Conservation (phyloP, 176 grass and related monocot genomes). For the Carex littledalei region DNA sequence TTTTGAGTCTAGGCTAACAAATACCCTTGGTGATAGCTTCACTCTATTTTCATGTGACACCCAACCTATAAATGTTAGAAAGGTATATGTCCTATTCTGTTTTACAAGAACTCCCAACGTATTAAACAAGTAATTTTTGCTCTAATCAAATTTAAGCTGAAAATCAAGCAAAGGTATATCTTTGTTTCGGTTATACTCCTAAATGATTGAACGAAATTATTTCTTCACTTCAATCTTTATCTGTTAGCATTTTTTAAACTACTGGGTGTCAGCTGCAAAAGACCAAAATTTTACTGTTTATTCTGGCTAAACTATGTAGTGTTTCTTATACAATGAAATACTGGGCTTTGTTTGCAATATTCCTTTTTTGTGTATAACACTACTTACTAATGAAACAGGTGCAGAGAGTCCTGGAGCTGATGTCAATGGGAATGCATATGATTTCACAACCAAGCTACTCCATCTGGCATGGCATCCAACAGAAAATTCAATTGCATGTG, state of each 20-base stretch:
- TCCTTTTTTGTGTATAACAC: not conserved
- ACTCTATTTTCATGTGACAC: not conserved
- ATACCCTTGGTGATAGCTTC: not conserved
- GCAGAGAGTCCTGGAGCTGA: conserved; percentile 50
- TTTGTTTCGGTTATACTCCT: not conserved
- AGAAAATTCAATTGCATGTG: conserved; percentile 92
- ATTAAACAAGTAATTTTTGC: not conserved
- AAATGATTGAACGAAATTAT: not conserved
- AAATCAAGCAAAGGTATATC: not conserved
- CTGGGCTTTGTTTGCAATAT: not conserved
- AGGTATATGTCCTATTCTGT: not conserved
- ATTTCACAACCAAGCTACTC: conserved; percentile 69
- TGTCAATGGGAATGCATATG: conserved; percentile 53
- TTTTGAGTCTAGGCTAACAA: not conserved
- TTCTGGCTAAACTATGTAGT: conserved; percentile 1
- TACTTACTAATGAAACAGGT: conserved; percentile 37
- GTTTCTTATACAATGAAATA: conserved; percentile 8
- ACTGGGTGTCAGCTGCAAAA: not conserved
- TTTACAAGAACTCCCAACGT: not conserved
- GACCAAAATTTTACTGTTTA: not conserved
- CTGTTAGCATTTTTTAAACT: not conserved
- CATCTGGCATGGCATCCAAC: conserved; percentile 91
- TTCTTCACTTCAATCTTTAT: not conserved
- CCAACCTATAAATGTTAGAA: not conserved
- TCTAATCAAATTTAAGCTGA: not conserved